Evolutionary conservation across 768 basidiomycete genomes (phyloP), one percentile per base, ranked within the genome.

Genomic region (Saitozyma podzolica): DNA sequence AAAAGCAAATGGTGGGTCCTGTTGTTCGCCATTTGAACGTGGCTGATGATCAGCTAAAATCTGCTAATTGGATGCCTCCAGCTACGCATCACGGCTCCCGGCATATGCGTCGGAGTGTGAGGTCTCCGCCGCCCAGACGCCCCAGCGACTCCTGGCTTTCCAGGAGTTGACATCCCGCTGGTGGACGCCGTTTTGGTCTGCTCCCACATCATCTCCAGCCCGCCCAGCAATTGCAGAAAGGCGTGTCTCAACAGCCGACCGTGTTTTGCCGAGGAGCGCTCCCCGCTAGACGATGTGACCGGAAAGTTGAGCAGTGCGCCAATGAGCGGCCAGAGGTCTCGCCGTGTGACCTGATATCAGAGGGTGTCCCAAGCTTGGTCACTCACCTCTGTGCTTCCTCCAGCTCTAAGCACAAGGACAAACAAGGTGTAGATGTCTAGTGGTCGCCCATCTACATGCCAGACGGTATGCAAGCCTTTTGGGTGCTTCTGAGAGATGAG

Each of bases 131-230:
- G 29, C 29, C 29, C 29, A 29, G 29, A 29, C 29, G 29, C 29
- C 29, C 29, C 29, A 29, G 29, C 29, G 29, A 29, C 29, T 29
- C 29, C 29, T 29, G 2, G 29, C 29, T 29, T 29, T 29, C 29
- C 29, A 29, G 2, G 29, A 29, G 29, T 29, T 5, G 29, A 29
- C 29, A 29, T 29, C 29, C 29, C 29, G 29, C 29, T 29, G 29
- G 29, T 11, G 52, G 41, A 48, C 40, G 13, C 40, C 53, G 13
- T 37, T 49, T 73, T 69, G 3, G 68, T 73, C 56, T 55, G 43
- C 39, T 73, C 71, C 71, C 71, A 73, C 14, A 73, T n/a, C 43
- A 58, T 57, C 50, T 73, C 71, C 37, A 73, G 50, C 5, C 63
- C 68, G 11, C 67, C 65, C 16, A 69, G 42, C 40, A 58, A 54